Conservation (phyloP, 73 alveolate species). For the Paramecium octaurelia region DNA sequence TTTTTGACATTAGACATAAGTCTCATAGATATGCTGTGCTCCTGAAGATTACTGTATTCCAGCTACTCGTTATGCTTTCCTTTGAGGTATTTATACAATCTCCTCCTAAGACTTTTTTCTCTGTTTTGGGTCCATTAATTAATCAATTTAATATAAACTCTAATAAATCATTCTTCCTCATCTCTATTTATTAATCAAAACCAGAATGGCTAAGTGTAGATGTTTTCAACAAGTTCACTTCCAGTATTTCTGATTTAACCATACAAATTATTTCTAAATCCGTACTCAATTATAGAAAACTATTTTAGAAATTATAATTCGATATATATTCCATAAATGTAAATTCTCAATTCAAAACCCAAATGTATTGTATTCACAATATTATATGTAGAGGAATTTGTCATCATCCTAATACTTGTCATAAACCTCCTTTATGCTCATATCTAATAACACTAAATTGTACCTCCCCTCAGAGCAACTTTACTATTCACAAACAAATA, state of each 20-base stretch:
- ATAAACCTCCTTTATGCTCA: conserved; percentile 46
- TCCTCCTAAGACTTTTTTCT: neutral
- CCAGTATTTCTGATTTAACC: neutral
- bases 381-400: conserved; percentile 33
- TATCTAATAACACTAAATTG: neutral
- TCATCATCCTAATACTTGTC: conserved; percentile 28
- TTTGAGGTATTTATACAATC: neutral
- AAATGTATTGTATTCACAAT: conserved; percentile 50
- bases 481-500: conserved; percentile 43
- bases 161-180: neutral
- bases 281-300: neutral
- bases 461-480: conserved; percentile 50
- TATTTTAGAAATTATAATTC: neutral
- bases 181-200: neutral
- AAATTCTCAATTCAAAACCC: neutral
- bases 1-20: neutral
- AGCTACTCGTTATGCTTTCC: neutral
- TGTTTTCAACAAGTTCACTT: neutral
- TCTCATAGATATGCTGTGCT: conserved; percentile 7
- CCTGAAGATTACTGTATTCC: conserved; percentile 19
- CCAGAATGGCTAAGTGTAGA: neutral
- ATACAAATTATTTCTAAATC: neutral
- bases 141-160: neutral
- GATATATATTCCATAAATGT: neutral
- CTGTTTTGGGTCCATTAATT: neutral